Evolutionary conservation across 2,329 filamentous ascomycete genomes (phyloP).

Genomic region (Penicillium thymicola): DNA sequence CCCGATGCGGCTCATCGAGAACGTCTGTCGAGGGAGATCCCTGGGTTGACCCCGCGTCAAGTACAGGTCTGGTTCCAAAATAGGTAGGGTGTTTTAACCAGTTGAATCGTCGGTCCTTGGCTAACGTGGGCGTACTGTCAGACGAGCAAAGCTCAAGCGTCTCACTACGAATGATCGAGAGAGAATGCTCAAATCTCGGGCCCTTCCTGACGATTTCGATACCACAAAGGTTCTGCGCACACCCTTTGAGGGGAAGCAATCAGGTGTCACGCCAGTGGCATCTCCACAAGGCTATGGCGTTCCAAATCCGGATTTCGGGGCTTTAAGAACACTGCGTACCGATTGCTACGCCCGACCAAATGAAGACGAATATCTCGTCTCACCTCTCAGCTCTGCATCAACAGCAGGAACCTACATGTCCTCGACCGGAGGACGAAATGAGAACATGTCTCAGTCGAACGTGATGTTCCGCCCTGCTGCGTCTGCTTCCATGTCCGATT

Average conservation of each 20-base stretch:
- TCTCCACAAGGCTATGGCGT: conserved; percentile 44
- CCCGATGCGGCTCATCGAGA: conserved; percentile 89
- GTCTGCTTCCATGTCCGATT: conserved; percentile 26
- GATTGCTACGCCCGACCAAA: conserved; percentile 32
- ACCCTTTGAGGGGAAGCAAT: conserved; percentile 47
- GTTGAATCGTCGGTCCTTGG: background rate
- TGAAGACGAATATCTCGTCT: conserved; percentile 40
- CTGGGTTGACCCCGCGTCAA: conserved; percentile 83
- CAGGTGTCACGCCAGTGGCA: conserved; percentile 49
- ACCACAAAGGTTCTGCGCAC: conserved; percentile 58
- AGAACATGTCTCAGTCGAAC: conserved; percentile 26
- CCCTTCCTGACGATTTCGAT: conserved; percentile 59
- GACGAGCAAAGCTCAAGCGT: conserved; percentile 60
- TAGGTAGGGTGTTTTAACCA: conserved; percentile 57
- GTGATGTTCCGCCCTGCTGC: conserved; percentile 26
- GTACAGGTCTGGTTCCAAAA: conserved; percentile 99
- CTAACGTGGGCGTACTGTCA: conserved; percentile 25
- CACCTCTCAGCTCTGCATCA: conserved; percentile 37
- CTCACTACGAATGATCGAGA: conserved; percentile 60
- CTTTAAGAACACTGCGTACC: conserved; percentile 32
- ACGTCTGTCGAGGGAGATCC: conserved; percentile 82
- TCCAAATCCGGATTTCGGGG: conserved; percentile 37
- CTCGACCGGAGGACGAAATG: conserved; percentile 29
- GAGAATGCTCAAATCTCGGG: conserved; percentile 59
- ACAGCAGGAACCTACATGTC: conserved; percentile 36